phyloP scores from a whole-genome alignment of 2,329 filamentous ascomycete genomes.

The Exophiala sideris region DNA sequence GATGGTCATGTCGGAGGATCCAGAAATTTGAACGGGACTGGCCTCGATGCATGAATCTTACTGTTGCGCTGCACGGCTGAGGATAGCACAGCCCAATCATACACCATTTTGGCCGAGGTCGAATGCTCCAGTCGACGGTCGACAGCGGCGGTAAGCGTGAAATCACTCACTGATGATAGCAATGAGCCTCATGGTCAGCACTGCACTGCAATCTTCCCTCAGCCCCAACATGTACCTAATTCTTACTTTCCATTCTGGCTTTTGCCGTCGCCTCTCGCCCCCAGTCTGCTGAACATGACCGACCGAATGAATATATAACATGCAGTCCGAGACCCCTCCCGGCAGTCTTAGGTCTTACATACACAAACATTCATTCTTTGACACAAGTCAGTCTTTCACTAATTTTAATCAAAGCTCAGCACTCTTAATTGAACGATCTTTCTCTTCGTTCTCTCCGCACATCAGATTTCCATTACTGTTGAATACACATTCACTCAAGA shows the following conservation, averaged over 20 bases:
- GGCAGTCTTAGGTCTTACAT: constrained; percentile 12
- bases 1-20: no score
- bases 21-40: no score
- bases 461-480: constrained; percentile 4
- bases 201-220: neutral
- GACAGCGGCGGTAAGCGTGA: neutral
- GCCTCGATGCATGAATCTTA: no score
- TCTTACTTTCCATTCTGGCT: neutral
- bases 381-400: constrained; percentile 5
- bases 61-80: no score
- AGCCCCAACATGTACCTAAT: neutral
- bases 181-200: neutral
- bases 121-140: neutral
- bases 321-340: constrained; percentile 1
- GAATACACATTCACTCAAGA: constrained; percentile 17
- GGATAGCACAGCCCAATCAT: no score
- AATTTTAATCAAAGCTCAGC: neutral
- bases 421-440: neutral
- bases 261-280: neutral
- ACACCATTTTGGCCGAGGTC: no score
- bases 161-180: neutral
- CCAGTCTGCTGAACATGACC: neutral
- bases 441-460: neutral
- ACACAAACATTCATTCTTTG: constrained; percentile 5
- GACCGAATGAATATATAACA: constrained; percentile 4